Evolutionary conservation across 1,139 yeast genomes (phyloP).

Genomic region (Pichia sp.): DNA sequence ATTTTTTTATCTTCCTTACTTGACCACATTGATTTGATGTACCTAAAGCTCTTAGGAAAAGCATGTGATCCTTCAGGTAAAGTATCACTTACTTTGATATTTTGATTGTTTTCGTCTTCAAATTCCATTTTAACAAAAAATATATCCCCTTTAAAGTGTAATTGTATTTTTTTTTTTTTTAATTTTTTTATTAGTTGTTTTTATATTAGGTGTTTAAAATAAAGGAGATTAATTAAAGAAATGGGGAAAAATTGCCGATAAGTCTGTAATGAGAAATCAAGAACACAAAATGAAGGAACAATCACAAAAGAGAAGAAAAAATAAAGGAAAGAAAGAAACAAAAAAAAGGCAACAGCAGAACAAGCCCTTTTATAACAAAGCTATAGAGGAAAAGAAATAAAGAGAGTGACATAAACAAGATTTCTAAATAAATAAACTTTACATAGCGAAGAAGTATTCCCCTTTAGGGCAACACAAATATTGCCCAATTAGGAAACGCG

Average conservation of each 20-base stretch:
- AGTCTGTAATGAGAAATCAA: not conserved
- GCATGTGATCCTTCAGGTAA: conserved; percentile 1
- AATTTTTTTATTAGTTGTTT: not conserved
- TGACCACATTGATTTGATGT: conserved; percentile 14
- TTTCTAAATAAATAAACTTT: too few species aligned
- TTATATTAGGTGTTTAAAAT: not conserved
- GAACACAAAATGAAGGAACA: not conserved
- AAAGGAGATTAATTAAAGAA: not conserved
- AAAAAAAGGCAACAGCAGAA: too few species aligned
- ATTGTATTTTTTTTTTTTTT: not conserved
- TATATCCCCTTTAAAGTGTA: not conserved
- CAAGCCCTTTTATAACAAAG: not conserved
- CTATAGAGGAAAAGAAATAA: too few species aligned
- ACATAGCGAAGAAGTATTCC: too few species aligned
- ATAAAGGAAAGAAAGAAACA: not conserved
- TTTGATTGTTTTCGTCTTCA: not conserved
- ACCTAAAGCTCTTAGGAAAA: conserved; percentile 8
- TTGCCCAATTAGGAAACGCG: not conserved
- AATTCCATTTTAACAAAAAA: not conserved
- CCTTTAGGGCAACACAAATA: not conserved
- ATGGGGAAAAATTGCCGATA: not conserved
- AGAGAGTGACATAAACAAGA: too few species aligned
- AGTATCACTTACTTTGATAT: conserved; percentile 1
- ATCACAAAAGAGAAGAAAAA: not conserved
- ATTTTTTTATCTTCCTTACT: conserved; percentile 7